Base-by-base conservation (phyloP, 148 eudicot species). In the Bassia scoparia region DNA sequence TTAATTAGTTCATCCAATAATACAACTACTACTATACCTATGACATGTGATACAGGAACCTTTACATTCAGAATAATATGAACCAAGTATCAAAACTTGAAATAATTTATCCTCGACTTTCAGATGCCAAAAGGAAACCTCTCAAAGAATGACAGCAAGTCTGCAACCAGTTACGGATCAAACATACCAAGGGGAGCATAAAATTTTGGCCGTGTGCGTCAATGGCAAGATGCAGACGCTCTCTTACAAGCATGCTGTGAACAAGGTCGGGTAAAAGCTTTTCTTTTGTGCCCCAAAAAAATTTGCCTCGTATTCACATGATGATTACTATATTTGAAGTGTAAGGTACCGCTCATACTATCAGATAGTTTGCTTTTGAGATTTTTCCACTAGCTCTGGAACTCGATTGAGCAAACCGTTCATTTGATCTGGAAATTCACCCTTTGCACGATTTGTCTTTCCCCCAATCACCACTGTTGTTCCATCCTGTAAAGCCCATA, bases 401-500 rank as follows among this genome's bases (percentile, higher is more conserved):
- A 91, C 96, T 38, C 81, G 85, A 85, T 96, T 88, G 27, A 96
- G 88, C 78, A 90, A 79, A 71, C 71, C 50, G 76, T 96, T 87
- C 76, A 96, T 75, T 77, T 90, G 88, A 4, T 85, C 89, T 1
- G 97, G 87, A 74, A 92, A 90, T 79, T 86, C 96, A 56, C 67
- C 84, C 84, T 92, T 92, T 70, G 96, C 96, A 61, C 97, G 86
- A 81, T 95, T 95, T n/a, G 97, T 88, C 84, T 92, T 95, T 66
- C 99, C 99, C 54, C 99, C 97, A 37, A 96, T 67, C 27, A 92
- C 87, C 81, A 88, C 89, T 30, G 87, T 72, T 48, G 94, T 92
- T 86, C 99, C 97, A 72, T 96, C 95, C 90, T 96, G 99, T 60
- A 96, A 81, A 26, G 94, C 99, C 97, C 97, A 96, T 65, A 96